A percentile compares a stretch with the other conserved stretches of the same genome.
phyloP scores from a whole-genome alignment of 208 protist species.

The Trypanosoma avium region DNA sequence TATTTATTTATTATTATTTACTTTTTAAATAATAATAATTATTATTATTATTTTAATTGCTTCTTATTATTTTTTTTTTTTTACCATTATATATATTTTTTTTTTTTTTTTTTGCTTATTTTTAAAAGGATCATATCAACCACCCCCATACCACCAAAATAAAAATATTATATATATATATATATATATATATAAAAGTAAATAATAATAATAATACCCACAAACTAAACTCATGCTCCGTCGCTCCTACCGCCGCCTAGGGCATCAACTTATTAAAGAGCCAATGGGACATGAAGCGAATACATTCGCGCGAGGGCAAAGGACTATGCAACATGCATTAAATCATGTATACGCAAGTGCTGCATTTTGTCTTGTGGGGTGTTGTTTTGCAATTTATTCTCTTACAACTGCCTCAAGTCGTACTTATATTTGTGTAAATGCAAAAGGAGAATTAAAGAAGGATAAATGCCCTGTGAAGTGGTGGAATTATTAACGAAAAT shows the following conservation, averaged over 20 bases:
- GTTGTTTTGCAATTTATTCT: slow-evolving; percentile 57
- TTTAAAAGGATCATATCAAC: too few species aligned
- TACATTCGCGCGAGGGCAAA: slow-evolving; percentile 71
- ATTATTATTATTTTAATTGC: too few species aligned
- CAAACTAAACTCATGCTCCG: slow-evolving; percentile 65
- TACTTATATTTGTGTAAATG: slow-evolving; percentile 52
- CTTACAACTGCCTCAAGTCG: slow-evolving; percentile 50
- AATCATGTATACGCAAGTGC: slow-evolving; percentile 53
- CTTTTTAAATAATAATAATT: slow-evolving; percentile 10
- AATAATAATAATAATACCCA: too few species aligned
- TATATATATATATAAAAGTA: slow-evolving; percentile 25
- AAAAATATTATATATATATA: too few species aligned
- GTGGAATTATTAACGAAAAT: slow-evolving; percentile 69
- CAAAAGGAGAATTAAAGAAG: slow-evolving; percentile 63
- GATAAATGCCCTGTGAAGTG: slow-evolving; percentile 61
- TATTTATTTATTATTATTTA: slow-evolving; percentile 27
- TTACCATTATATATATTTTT: too few species aligned
- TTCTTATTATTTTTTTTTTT: too few species aligned
- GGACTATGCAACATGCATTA: slow-evolving; percentile 58
- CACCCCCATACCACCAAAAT: too few species aligned
- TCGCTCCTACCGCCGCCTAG: slow-evolving; percentile 48
- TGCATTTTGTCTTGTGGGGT: slow-evolving; percentile 55
- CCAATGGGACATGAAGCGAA: slow-evolving; percentile 86
- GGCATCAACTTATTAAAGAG: slow-evolving; percentile 88
- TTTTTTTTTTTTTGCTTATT: too few species aligned